Percentiles rank a stretch among this genome's conserved stretches.
Evolutionary conservation across 306 rosid species (phyloP).

Genomic region (Vigna hirtella): DNA sequence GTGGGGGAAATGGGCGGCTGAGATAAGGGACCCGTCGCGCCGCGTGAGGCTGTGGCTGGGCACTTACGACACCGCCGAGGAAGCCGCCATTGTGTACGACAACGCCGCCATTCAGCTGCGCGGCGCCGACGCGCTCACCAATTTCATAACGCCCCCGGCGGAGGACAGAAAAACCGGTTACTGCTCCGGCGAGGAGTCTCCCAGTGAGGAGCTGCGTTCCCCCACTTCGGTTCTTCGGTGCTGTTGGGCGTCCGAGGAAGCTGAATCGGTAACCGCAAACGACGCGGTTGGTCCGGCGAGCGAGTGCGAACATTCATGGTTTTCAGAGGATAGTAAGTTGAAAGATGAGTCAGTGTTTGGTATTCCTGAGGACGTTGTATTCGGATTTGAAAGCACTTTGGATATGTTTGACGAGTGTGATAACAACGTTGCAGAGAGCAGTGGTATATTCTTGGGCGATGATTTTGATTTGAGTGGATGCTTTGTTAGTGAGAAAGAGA

Average conservation of each 20-base stretch:
- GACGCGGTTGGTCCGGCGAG: background rate
- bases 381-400: constrained; percentile 57
- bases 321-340: constrained; percentile 44
- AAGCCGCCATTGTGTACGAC: constrained; percentile 92
- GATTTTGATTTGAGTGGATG: constrained; percentile 25
- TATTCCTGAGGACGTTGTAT: constrained; percentile 25
- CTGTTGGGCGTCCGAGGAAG: constrained; percentile 58
- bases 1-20: constrained; percentile 99
- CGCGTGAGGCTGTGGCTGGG: constrained; percentile 89
- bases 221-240: constrained; percentile 75
- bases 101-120: constrained; percentile 92
- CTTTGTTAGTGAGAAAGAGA: constrained; percentile 45
- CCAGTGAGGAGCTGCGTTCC: constrained; percentile 44
- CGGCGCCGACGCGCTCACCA: constrained; percentile 88
- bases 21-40: constrained; percentile 84
- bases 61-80: constrained; percentile 89
- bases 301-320: constrained; percentile 50
- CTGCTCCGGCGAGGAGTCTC: constrained; percentile 38
- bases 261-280: constrained; percentile 43
- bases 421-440: constrained; percentile 35
- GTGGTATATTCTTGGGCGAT: constrained; percentile 1
- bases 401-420: constrained; percentile 48
- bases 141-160: constrained; percentile 60
- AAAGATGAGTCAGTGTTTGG: constrained; percentile 35
- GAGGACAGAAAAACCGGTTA: background rate